Conservation (phyloP, 225 moss, liverwort and hornwort species). For the Pleurozium schreberi region DNA sequence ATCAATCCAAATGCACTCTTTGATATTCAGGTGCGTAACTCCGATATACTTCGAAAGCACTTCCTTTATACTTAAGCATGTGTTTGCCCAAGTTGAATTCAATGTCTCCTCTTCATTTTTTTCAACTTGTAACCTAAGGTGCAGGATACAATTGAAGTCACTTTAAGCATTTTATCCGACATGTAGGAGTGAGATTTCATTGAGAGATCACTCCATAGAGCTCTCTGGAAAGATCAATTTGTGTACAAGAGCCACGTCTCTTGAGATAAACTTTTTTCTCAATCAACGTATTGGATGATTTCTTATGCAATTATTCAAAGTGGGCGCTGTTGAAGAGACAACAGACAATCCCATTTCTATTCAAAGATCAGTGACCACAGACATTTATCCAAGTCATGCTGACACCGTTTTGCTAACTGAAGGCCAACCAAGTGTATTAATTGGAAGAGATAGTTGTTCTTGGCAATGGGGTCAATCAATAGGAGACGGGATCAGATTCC, state of each 20-base stretch:
- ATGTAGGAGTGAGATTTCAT: not conserved
- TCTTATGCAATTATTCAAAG: not conserved
- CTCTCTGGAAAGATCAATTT: not conserved
- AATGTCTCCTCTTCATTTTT: not conserved
- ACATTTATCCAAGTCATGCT: too few relatives aligned
- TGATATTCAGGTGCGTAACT: slow-evolving; percentile 72
- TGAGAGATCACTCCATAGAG: not conserved
- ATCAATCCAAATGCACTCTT: slow-evolving; percentile 72
- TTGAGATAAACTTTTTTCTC: not conserved
- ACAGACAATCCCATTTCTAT: not conserved
- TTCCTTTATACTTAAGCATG: not conserved
- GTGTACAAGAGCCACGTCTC: not conserved
- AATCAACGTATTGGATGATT: too few relatives aligned
- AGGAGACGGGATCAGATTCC: too few relatives aligned
- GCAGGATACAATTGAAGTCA: not conserved
- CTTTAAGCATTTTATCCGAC: not conserved
- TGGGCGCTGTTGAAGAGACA: not conserved
- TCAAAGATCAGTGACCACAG: not conserved
- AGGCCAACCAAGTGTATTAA: too few relatives aligned
- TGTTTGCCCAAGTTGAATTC: not conserved
- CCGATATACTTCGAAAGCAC: not conserved
- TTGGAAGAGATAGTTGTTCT: too few relatives aligned
- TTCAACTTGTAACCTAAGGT: not conserved
- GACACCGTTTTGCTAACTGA: too few relatives aligned
- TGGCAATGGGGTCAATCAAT: too few relatives aligned